A percentile compares a stretch with the other conserved stretches of the same genome.
phyloP scores from a whole-genome alignment of 192 early-diverging fungal species.

The Backusella morwellensis region DNA sequence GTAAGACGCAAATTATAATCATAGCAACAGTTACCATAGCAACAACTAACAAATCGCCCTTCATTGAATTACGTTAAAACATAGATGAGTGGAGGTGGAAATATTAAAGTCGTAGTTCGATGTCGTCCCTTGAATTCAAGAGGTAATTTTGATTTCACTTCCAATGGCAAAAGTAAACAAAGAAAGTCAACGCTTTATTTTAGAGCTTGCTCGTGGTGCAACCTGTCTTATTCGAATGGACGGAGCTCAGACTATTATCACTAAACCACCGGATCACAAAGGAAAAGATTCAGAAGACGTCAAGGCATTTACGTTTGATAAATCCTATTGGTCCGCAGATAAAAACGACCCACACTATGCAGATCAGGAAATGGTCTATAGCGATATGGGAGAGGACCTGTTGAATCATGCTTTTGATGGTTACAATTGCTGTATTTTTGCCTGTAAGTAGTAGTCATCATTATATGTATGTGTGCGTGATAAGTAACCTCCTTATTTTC shows the following conservation, averaged over 20 bases:
- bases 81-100: slow-evolving; percentile 37
- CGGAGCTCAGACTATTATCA: slow-evolving; percentile 67
- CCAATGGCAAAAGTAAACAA: neutral
- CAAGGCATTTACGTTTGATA: slow-evolving; percentile 82
- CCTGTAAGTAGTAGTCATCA: slow-evolving; percentile 56
- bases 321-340: slow-evolving; percentile 87
- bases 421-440: slow-evolving; percentile 93
- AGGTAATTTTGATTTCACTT: slow-evolving; percentile 39
- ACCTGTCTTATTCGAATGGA: slow-evolving; percentile 69
- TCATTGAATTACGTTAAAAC: neutral
- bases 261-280: slow-evolving; percentile 42
- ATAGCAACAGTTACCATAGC: slow-evolving; percentile 1
- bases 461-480: neutral
- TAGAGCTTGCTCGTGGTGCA: slow-evolving; percentile 62
- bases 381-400: slow-evolving; percentile 74
- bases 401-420: slow-evolving; percentile 86
- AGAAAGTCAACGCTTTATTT: neutral
- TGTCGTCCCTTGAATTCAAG: slow-evolving; percentile 74
- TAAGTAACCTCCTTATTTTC: slow-evolving; percentile 3
- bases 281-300: slow-evolving; percentile 35
- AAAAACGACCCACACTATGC: slow-evolving; percentile 59
- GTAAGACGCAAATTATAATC: neutral
- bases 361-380: slow-evolving; percentile 73
- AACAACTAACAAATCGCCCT: neutral
- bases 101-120: slow-evolving; percentile 73